Conservation (phyloP, 2,329 filamentous ascomycete genomes). For the Phaeosphaeriaceae sp. region DNA sequence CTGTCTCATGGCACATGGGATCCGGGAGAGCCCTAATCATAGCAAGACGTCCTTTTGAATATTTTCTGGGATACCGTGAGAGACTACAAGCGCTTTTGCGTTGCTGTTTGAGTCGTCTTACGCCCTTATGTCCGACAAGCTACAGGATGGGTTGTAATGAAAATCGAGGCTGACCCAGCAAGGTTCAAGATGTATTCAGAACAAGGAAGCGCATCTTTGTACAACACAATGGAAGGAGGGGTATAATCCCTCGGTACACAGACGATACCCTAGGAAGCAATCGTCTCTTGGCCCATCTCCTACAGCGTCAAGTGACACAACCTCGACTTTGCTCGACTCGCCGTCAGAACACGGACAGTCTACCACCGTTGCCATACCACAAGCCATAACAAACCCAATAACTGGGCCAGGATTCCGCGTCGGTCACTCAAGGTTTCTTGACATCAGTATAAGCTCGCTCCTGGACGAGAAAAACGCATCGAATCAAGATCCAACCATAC, state of each 20-base stretch:
- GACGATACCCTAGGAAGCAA: conserved; percentile 30
- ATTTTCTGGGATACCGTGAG: no score
- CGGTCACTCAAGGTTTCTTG: conserved; percentile 29
- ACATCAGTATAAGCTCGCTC: conserved; percentile 34
- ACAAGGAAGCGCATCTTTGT: conserved; percentile 42
- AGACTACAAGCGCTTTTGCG: no score
- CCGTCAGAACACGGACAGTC: conserved; percentile 9
- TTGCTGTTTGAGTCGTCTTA: no score
- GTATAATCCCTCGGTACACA: conserved; percentile 41
- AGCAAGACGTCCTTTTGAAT: no score
- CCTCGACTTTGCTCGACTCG: conserved; percentile 15
- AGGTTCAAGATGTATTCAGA: conserved; percentile 36
- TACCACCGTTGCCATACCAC: not conserved
- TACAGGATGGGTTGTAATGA: no score
- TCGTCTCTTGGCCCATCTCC: conserved; percentile 4
- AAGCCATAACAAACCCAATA: not conserved
- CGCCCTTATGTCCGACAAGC: no score
- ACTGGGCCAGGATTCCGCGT: conserved; percentile 2
- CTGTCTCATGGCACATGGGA: not conserved
- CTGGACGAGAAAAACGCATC: conserved; percentile 32
- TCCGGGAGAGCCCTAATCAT: no score
- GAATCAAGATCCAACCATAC: conserved; percentile 14
- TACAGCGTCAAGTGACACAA: conserved; percentile 13
- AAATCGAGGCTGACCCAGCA: conserved; percentile 9
- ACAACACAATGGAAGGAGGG: conserved; percentile 42